Base-by-base conservation (phyloP, 2,329 filamentous ascomycete genomes). In the Zymoseptoria passerinii region DNA sequence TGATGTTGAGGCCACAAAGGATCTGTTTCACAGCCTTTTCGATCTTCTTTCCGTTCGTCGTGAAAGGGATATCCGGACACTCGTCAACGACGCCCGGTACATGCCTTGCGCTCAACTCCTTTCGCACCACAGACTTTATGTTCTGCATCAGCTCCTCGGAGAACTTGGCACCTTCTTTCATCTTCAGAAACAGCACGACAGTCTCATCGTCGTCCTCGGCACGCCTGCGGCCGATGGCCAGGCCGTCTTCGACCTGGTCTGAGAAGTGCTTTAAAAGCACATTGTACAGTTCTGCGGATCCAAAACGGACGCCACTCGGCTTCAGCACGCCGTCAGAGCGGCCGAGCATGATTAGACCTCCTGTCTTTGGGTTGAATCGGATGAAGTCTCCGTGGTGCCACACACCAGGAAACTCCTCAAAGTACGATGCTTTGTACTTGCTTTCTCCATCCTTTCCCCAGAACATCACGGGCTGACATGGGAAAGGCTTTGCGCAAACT, bases 341-440 rank as follows among this genome's bases (percentile, higher is more conserved):
- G 2, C 94, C 92, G 0, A 97, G 81, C 92, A 97, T 97, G 64
- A 90, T 80, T 8, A 97, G 76, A 0, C 91, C 90, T 10, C 89
- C 86, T 0, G 89, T 94, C 16, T 76, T 69, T 0, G 84, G 81
- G 66, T 91, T 87, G 69, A 88, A 77, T 20, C 82, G 78, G 35
- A 96, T 83, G 70, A 96, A 97, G 74, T 99, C 94, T 28, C 92
- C 92, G 69, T 99, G 92, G 70, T 96, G 91, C 94, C 94, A 97
- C 13, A 90, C 80, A 1, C 78, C 77, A 0, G 80, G 76, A 71
- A 96, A 97, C 6, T 85, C 83, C 61, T 94, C 89, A 68, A 99
- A 99, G 74, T 99, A 99, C 58, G 87, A 89, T 28, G 83, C 82
- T 52, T 80, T 79, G 75, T 97, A 97, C 72, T 91, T 91, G n/a